Base-by-base conservation (phyloP, 2,329 filamentous ascomycete species). In the Aspergillus floridensis region DNA sequence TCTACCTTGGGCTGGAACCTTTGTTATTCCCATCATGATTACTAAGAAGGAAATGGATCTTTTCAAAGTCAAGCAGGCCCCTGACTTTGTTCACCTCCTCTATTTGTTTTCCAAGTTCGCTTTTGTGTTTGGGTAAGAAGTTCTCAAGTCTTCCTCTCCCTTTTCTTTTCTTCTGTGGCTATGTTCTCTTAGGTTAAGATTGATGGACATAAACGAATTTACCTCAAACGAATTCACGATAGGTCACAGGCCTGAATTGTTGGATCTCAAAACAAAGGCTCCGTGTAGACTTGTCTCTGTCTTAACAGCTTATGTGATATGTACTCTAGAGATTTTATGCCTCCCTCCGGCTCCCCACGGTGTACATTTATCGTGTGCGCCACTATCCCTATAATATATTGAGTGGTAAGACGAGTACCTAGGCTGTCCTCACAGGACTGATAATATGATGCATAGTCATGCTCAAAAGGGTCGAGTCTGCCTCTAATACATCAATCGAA, bases 141-240 rank as follows among this genome's bases (percentile, higher is more conserved):
- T 44, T 7, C 2, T 8, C 7, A 19, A 7, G n/a, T 32, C 53
- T 41, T 29, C 47, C 32, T 57, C 41, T 53, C 14, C 41, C 29
- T 22, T n/a, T 41, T 41, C 14, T 32, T 44, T 50, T 32, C 24
- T 51, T 49, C 56, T 44, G 7, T 24, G 5, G 54, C 48, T 51
- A 22, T 29, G 24, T 35, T 46, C 54, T 29, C 56, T 52, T 41
- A 53, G 55, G 50, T 53, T 56, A 58, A 47, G 31, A 35, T 51
- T 57, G 32, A 35, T 35, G 57, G 10, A 22, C 24, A 32, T 54
- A n/a, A 5, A 21, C 38, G 6, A 35, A 54, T 44, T n/a, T 44
- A 44, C 38, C 19, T 8, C 16, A 7, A 44, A 5, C 14, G 16
- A 44, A 16, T 16, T 16, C 16, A 12, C 16, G 14, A 44, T 44